phyloP scores from a whole-genome alignment of 441 rosid genomes.

The Aleurites moluccanus region DNA sequence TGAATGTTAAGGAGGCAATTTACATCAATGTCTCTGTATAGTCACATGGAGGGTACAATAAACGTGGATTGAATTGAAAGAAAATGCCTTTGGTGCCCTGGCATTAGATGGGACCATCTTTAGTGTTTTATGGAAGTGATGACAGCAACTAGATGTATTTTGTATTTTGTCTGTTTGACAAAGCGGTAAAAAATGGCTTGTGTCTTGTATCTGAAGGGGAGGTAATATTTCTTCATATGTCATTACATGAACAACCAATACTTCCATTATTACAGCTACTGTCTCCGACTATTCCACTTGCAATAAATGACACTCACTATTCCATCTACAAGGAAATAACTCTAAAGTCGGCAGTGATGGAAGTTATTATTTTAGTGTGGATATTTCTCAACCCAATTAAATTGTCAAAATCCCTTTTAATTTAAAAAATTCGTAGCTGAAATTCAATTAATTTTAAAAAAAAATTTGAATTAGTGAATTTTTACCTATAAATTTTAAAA shows the following conservation, averaged over 20 bases:
- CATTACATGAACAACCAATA: not conserved
- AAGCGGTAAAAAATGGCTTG: no score
- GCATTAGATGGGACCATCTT: slow-evolving; percentile 9
- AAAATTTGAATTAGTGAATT: no score
- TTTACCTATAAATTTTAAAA: no score
- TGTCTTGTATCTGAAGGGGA: no score
- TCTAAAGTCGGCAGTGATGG: no score
- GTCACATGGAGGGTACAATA: slow-evolving; percentile 17
- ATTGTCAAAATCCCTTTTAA: no score
- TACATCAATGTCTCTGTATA: no score
- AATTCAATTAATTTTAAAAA: no score
- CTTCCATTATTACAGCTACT: not conserved
- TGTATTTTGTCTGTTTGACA: no score
- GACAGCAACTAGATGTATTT: not conserved
- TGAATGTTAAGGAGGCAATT: not conserved
- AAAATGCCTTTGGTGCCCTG: not conserved
- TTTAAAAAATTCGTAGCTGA: no score
- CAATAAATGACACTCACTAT: not conserved
- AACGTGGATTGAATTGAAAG: not conserved
- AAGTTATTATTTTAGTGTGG: no score
- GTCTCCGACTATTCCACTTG: not conserved
- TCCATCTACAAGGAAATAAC: not conserved
- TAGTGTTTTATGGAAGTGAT: not conserved
- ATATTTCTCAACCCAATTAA: no score
- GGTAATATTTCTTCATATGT: not conserved